A percentile compares a stretch with the other conserved stretches of the same genome.
These are phyloP conservation scores for Gardenia jasminoides DNA, from an alignment of 257 asterid species.

Conservation along the genomic window DNA sequence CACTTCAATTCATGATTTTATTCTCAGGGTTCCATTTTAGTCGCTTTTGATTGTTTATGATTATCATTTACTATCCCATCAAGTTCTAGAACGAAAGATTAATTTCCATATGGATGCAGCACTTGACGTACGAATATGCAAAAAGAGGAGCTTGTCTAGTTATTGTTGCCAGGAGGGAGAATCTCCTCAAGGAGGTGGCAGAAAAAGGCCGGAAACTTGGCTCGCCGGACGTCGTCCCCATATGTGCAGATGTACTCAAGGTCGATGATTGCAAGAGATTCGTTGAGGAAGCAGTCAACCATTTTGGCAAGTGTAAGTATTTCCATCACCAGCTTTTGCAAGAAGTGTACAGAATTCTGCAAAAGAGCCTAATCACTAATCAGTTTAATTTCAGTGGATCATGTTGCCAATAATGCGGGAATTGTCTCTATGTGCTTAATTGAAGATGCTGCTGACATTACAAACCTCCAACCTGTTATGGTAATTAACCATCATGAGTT, in stretches of 20 bases:
- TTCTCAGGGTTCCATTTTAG: neutral
- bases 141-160: conserved; percentile 57
- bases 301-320: conserved; percentile 47
- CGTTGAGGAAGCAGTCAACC: conserved; percentile 53
- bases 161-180: conserved; percentile 57
- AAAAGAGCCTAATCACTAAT: neutral
- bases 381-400: conserved; percentile 51
- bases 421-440: conserved; percentile 33
- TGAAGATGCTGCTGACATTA: conserved; percentile 43
- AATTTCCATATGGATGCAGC: conserved; percentile 23
- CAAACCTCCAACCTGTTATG: conserved; percentile 9
- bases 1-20: neutral
- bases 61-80: neutral
- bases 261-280: conserved; percentile 51
- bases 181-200: conserved; percentile 52
- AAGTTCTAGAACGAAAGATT: neutral
- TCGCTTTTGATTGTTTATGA: neutral
- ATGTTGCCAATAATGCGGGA: conserved; percentile 63
- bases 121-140: conserved; percentile 67
- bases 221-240: conserved; percentile 41
- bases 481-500: neutral
- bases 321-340: neutral
- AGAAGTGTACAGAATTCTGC: too few relatives aligned
- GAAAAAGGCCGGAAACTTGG: conserved; percentile 49
- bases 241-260: conserved; percentile 49